Conservation (phyloP, 1,139 yeast genomes). For the Yamadazyma siamensis region DNA sequence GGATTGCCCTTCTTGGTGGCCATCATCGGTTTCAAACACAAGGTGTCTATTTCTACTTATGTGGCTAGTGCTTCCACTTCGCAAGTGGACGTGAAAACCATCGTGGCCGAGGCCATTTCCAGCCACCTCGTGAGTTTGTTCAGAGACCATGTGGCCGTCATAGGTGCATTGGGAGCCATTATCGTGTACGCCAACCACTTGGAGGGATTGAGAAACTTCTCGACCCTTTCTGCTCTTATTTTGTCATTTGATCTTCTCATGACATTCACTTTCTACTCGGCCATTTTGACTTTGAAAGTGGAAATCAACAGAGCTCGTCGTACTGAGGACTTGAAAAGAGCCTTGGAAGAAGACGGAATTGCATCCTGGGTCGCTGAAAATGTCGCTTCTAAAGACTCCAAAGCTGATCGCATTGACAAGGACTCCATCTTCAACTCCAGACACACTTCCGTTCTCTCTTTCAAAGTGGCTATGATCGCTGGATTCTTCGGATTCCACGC, state of each 20-base stretch:
- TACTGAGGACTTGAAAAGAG: constrained; percentile 74
- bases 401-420: constrained; percentile 33
- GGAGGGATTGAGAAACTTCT: constrained; percentile 79
- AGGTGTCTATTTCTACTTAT: constrained; percentile 69
- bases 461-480: constrained; percentile 64
- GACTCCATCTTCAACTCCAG: constrained; percentile 24
- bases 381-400: constrained; percentile 58
- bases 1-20: constrained; percentile 94
- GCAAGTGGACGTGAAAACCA: constrained; percentile 39
- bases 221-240: constrained; percentile 72
- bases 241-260: constrained; percentile 70
- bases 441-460: constrained; percentile 47
- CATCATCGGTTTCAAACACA: constrained; percentile 88
- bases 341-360: constrained; percentile 92
- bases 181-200: constrained; percentile 68
- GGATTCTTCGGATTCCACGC: constrained; percentile 72
- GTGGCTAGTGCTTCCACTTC: constrained; percentile 46
- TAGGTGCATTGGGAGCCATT: constrained; percentile 67
- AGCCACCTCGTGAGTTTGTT: constrained; percentile 68
- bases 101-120: constrained; percentile 58
- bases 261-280: constrained; percentile 80
- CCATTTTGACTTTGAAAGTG: constrained; percentile 81
- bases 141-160: constrained; percentile 77
- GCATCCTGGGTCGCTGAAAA: constrained; percentile 65
- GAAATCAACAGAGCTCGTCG: constrained; percentile 89